Base-by-base conservation (phyloP, 352 stramenopile genomes). In the Phytophthora idaei region DNA sequence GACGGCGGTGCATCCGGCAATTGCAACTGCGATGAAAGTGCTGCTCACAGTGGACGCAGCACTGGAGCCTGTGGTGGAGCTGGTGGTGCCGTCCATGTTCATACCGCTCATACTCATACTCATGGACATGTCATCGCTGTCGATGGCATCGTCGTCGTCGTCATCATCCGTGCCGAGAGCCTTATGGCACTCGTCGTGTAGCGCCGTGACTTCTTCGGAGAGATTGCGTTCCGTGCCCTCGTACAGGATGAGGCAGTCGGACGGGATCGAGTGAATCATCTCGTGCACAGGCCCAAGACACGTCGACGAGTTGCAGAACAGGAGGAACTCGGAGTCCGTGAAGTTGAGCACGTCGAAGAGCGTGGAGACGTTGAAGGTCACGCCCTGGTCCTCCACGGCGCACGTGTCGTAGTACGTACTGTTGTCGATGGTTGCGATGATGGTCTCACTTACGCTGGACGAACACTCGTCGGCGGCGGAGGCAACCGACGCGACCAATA, bases 231-330 rank as follows among this genome's bases (percentile, higher is more conserved):
- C 66, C 29, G 64, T 69, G 56, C 78, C 80, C 3, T 79, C 55
- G 67, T 80, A 83, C 29, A 61, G 64, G 49, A 85, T 79, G 29
- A 78, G 62, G 49, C 77, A 87, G 61, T 78, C 67, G 0, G 69
- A 71, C 34, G 76, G 74, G 29, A 81, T 69, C 8, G 64, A 69
- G 58, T 81, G 66, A 42, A 86, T 48, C 48, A 87, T 68, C 32
- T 75, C 68, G 68, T 90, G 78, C 55, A 90, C 60, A 21, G 81
- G 78, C 21, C 72, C 64, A 42, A 90, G 72, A 45, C 81, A 90
- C 25, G 66, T 73, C 5, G 70, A 78, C 25, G 76, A 82, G 62
- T 78, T 77, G 64, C 80, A 89, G 54, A 83, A 85, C 50, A 59
- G 65, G 49, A 84, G 41, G 46, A 89, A 77, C 37, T 87, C 80